Conservation (phyloP, 2,329 filamentous ascomycete genomes). For the Hypoxylon sp. region DNA sequence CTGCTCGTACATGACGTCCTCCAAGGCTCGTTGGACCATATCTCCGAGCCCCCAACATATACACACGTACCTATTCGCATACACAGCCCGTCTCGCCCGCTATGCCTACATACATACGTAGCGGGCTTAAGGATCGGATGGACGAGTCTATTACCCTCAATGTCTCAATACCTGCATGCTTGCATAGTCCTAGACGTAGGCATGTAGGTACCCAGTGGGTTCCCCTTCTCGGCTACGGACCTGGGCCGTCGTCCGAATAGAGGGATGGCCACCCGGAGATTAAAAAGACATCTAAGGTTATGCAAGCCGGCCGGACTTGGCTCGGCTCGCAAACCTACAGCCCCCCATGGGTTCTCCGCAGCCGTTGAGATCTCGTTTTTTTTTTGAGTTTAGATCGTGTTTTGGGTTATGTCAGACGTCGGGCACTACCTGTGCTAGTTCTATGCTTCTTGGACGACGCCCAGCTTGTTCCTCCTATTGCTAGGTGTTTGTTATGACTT, state of each 20-base stretch:
- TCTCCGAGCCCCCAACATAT: too few species aligned
- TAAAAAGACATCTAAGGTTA: background rate
- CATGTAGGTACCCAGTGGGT: background rate
- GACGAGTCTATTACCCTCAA: too few species aligned
- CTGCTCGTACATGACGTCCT: slow-evolving; percentile 13
- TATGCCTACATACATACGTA: too few species aligned
- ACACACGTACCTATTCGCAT: too few species aligned
- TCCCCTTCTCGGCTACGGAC: slow-evolving; percentile 1
- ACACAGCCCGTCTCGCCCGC: too few species aligned
- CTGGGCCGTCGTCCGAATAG: background rate
- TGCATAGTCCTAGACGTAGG: too few species aligned
- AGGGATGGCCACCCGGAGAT: background rate
- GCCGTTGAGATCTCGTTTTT: background rate
- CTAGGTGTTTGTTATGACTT: background rate
- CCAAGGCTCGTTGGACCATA: slow-evolving; percentile 28
- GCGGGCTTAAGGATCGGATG: too few species aligned
- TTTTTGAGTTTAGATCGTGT: background rate
- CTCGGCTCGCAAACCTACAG: slow-evolving; percentile 23
- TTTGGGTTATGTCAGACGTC: background rate
- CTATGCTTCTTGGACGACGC: background rate
- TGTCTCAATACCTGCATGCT: background rate
- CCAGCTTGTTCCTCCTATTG: background rate
- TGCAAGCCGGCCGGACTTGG: slow-evolving; percentile 6
- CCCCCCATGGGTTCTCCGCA: background rate
- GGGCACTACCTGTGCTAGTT: background rate